A percentile compares a stretch with the other conserved stretches of the same genome.
phyloP scores from a whole-genome alignment of 768 basidiomycete species.

The Leccinum variicolor region DNA sequence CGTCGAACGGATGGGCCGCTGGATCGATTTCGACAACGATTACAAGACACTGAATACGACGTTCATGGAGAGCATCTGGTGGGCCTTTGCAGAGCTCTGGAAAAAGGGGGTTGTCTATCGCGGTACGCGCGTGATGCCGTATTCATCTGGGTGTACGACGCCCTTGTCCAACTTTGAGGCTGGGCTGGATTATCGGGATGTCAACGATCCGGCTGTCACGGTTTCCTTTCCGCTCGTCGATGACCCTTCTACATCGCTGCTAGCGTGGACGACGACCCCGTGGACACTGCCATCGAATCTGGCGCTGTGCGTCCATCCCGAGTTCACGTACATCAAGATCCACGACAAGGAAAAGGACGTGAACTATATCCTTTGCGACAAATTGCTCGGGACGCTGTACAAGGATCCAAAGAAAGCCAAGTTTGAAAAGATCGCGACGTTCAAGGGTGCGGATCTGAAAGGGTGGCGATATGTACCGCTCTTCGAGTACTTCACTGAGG shows the following conservation, averaged over 20 bases:
- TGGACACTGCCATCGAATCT: slow-evolving; percentile 98
- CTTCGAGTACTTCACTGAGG: slow-evolving; percentile 95
- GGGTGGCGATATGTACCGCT: slow-evolving; percentile 94
- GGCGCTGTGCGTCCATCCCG: slow-evolving; percentile 93
- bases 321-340: slow-evolving; percentile 95
- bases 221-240: slow-evolving; percentile 92
- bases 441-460: slow-evolving; percentile 90
- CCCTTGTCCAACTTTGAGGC: slow-evolving; percentile 98
- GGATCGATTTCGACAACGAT: slow-evolving; percentile 99
- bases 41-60: slow-evolving; percentile 94
- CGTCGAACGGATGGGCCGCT: slow-evolving; percentile 97
- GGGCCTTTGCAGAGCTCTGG: slow-evolving; percentile 95
- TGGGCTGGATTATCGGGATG: slow-evolving; percentile 86
- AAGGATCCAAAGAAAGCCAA: slow-evolving; percentile 98
- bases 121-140: slow-evolving; percentile 95
- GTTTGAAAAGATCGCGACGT: slow-evolving; percentile 85
- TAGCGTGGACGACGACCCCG: slow-evolving; percentile 99
- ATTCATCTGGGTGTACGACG: slow-evolving; percentile 94
- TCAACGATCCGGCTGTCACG: slow-evolving; percentile 93
- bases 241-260: slow-evolving; percentile 82
- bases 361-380: slow-evolving; percentile 92
- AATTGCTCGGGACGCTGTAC: slow-evolving; percentile 82
- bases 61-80: slow-evolving; percentile 99
- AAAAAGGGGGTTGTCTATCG: slow-evolving; percentile 91
- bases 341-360: slow-evolving; percentile 82